Conservation (phyloP, 805 yeast species). For the Clavispora asparagi region DNA sequence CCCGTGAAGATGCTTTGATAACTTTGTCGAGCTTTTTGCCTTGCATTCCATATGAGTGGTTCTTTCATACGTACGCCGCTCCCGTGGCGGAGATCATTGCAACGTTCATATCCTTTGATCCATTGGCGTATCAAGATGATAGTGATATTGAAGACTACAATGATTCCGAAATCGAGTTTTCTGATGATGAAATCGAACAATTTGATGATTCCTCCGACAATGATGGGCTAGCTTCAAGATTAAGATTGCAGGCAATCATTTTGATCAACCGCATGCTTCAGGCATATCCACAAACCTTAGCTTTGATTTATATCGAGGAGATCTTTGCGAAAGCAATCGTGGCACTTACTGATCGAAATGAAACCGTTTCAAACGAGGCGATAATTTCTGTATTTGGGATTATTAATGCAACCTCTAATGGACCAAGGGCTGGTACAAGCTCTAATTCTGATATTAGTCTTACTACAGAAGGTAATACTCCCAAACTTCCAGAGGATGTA, state of each 20-base stretch:
- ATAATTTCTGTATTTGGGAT: conserved; percentile 14
- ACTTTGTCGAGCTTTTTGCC: conserved; percentile 32
- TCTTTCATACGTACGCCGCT: conserved; percentile 5
- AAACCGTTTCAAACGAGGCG: conserved; percentile 47
- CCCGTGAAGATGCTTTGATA: conserved; percentile 48
- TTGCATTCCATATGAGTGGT: conserved; percentile 11
- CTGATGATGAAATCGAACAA: conserved; percentile 31
- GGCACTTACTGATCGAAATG: conserved; percentile 39
- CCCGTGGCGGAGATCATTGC: conserved; percentile 15
- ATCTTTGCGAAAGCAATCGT: conserved; percentile 27
- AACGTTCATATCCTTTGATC: conserved; percentile 27
- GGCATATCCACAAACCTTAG: conserved; percentile 31
- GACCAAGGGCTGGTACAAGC: neutral
- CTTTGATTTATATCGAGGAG: conserved; percentile 23
- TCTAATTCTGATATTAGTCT: conserved; percentile 37
- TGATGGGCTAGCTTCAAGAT: conserved; percentile 53
- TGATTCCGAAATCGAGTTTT: conserved; percentile 19
- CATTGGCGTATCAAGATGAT: conserved; percentile 29
- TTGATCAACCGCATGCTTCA: conserved; percentile 36
- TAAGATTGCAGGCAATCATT: conserved; percentile 49
- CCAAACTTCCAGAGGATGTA: neutral
- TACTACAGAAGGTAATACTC: conserved; percentile 15
- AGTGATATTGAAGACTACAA: conserved; percentile 23
- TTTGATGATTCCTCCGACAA: conserved; percentile 34
- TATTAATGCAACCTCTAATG: conserved; percentile 29